phyloP scores from a whole-genome alignment of 116 monocot species.

The Zostera marina region DNA sequence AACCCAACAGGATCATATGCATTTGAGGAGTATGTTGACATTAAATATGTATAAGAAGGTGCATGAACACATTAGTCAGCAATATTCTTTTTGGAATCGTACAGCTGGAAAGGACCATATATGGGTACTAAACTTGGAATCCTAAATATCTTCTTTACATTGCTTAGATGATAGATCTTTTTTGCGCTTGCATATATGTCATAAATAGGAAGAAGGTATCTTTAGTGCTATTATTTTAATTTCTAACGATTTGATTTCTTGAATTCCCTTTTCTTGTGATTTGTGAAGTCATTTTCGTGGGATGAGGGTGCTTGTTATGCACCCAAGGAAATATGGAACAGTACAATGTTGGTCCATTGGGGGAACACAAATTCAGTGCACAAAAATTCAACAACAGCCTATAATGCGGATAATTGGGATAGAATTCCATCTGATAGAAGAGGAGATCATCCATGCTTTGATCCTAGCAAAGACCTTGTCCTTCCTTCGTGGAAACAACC shows the following conservation, averaged over 20 bases:
- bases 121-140: constrained; percentile 39
- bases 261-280: background rate
- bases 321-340: constrained; percentile 90
- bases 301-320: constrained; percentile 99
- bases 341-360: constrained; percentile 97
- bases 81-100: constrained; percentile 90
- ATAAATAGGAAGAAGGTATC: too few relatives aligned
- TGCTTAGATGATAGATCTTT: too few relatives aligned
- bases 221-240: background rate
- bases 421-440: constrained; percentile 41
- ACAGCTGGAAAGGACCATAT: constrained; percentile 90
- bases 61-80: constrained; percentile 62
- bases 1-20: constrained; percentile 26
- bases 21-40: constrained; percentile 49
- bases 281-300: constrained; percentile 73
- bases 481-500: constrained; percentile 92
- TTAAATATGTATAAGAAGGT: constrained; percentile 70
- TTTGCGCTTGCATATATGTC: too few relatives aligned
- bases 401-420: constrained; percentile 70
- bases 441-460: constrained; percentile 88
- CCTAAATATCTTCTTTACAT: too few relatives aligned
- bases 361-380: constrained; percentile 93
- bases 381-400: constrained; percentile 79
- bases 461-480: constrained; percentile 85
- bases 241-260: constrained; percentile 1